These are phyloP conservation scores for Solanum appendiculatum DNA, from an alignment of 257 asterid genomes.

Conservation along the genomic window DNA sequence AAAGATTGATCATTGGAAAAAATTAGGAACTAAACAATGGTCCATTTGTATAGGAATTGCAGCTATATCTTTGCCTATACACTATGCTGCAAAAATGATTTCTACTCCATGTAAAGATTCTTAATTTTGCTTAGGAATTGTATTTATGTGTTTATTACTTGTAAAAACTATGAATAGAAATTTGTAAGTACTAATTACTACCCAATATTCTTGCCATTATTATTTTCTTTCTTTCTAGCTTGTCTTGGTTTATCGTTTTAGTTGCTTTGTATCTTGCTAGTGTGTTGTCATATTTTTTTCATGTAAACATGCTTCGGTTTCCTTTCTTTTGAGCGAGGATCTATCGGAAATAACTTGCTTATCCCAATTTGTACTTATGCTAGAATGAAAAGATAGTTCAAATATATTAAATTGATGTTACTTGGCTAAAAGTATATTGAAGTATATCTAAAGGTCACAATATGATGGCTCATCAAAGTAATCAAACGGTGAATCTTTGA, in stretches of 20 bases:
- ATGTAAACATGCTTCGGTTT: neutral
- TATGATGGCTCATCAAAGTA: neutral
- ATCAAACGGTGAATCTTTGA: neutral
- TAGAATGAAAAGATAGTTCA: neutral
- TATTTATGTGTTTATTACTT: neutral
- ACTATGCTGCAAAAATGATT: constrained; percentile 11
- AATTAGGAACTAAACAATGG: constrained; percentile 16
- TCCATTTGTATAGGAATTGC: constrained; percentile 21
- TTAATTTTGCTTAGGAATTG: neutral
- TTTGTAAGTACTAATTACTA: neutral
- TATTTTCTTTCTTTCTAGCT: neutral
- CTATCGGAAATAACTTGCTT: fast-evolving
- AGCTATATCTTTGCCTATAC: constrained; percentile 16
- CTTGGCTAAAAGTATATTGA: neutral
- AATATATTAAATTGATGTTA: neutral
- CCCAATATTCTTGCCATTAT: neutral
- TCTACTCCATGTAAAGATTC: neutral
- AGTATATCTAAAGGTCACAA: neutral
- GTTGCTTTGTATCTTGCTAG: neutral
- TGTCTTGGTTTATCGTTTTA: neutral
- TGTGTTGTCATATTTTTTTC: neutral
- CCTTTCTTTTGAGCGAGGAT: neutral
- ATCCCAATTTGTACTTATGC: neutral
- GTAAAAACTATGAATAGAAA: neutral
- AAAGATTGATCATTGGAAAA: constrained; percentile 10